Evolutionary conservation across 2,329 filamentous ascomycete genomes (phyloP), one percentile per base, ranked within the genome.

Genomic region (Cercospora sp.): DNA sequence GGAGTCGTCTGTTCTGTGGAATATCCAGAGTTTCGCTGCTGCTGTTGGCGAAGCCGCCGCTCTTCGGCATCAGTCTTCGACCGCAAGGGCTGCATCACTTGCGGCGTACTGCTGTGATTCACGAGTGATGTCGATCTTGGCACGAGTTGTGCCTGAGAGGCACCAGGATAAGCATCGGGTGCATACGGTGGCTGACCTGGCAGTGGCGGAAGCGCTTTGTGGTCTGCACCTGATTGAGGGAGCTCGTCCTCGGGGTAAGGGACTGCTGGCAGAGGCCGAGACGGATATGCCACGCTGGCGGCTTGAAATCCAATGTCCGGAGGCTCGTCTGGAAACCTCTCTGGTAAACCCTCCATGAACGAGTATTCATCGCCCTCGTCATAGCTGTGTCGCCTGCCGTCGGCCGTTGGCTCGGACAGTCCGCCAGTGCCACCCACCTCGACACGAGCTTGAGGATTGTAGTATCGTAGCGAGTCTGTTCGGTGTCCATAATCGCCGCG

Each of bases 261-360:
- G 80, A 93, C 81, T 82, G 88, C 84, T 74, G 88, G 87, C 57
- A 90, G 79, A 63, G 88, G 89, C 62, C 84, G 84, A 12, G 72
- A 66, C 13, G 70, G 67, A 73, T 80, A 83, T 83, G 70, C 87
- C 82, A 78, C 80, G 77, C 93, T 88, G 45, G 92, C 92, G 18
- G 94, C 94, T 75, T 98, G 93, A 78, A 96, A 99, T 78, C 97
- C 97, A 77, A 98, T 89, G 74, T 97, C 95, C 18, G 91, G 91
- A 70, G 93, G 92, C 66, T 93, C 92, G 76, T 77, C 74, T 37
- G 76, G 73, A 65, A 76, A 76, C 34, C 72, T 75, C 66, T 80
- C 79, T 8, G 79, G 78, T 32, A 81, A 73, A n/a, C 77, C 77
- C 58, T 84, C 81, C 71, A 79, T 82, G 40, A 85, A 75, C 5